Base-by-base conservation (phyloP, 768 basidiomycete species). In the Nidularia sp. region DNA sequence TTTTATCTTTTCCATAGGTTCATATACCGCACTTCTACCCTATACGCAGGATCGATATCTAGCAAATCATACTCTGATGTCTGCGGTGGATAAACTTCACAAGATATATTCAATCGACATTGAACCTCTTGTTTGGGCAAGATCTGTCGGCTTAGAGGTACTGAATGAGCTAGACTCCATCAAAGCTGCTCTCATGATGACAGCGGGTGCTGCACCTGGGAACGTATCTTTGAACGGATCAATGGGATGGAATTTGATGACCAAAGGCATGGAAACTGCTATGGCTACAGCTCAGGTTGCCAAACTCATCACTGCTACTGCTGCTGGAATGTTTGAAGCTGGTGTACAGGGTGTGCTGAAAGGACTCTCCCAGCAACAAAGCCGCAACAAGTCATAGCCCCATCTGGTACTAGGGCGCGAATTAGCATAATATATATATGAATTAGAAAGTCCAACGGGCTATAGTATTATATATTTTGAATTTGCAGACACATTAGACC, bases 131-230 rank as follows among this genome's bases (percentile, higher is more conserved):
- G 93, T 97, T 13, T 93, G 90, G 90, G 85, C 84, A 2, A 82
- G 96, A 49, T 88, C 89, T 0, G 79, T 86, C 12, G 97, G 97
- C 1, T 64, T 98, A 15, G 96, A 98, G 60, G 84, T 97, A 8
- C 59, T 98, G 43, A 97, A 98, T 61, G 94, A 98, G 68, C 69
- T 97, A 12, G 86, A 88, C 53, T 73, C 82, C 0, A 57, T 98
- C 54, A 98, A 98, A 70, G 80, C 81, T 12, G 83, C 86, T 1
- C 65, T 99, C 12, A 93, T 98, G 90, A 78, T 85, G 63, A 73
- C 78, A 10, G 95, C 90, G 7, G 95, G 78, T 50, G 73, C 74
- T n/a, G 60, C 62, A 41, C 12, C 7, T 18, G 49, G 53, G 7
- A 50, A 52, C 29, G 57, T 48, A 8, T 53, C 47, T 4, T 29